Base-by-base conservation (phyloP, 2,329 filamentous ascomycete genomes). In the Parafenestella ontariensis region DNA sequence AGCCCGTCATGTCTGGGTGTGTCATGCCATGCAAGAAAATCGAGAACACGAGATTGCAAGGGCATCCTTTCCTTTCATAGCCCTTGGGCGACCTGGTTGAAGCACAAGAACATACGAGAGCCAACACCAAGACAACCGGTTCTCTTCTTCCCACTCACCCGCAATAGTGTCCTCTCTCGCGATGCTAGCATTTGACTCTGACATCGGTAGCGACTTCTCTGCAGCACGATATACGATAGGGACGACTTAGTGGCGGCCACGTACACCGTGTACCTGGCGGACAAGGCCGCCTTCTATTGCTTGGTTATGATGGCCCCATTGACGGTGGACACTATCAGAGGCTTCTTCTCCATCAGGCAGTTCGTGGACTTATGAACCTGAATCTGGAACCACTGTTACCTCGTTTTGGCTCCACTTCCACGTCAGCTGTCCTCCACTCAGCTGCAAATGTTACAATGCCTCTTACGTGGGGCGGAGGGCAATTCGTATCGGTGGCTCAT, bases 201-300 rank as follows among this genome's bases (percentile, higher is more conserved):
- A 42, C 29, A 39, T 52, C 52, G 55, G 55, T 55, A 59, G 29
- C 44, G 52, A 44, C 49, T 48, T 52, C 46, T 42, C 52, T 46
- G 49, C 50, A 41, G 56, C 44, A 53, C 37, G 47, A 45, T 36
- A 29, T 26, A 51, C n/a, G n/a, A n/a, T n/a, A n/a, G 50, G 46
- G 46, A 59, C 67, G 54, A 66, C 65, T 68, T 59, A 63, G 65
- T 54, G 63, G 56, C 58, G 57, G 65, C 63, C 69, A 70, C 65
- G 70, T 71, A 51, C 57, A 65, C 63, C 69, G 69, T 65, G 70
- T 71, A 51, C 57, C 50, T 29, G 43, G 26, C 46, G 26, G 48
- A 39, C 41, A 39, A 54, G 26, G 52, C 49, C 47, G 49, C 40
- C 45, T 44, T 40, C 36, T 29, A 21, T 18, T 33, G 31, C 31